A percentile compares a stretch with the other conserved stretches of the same genome.
These are phyloP conservation scores for Aspergillus haitiensis DNA, from an alignment of 495 filamentous ascomycete genomes.

Conservation along the genomic window DNA sequence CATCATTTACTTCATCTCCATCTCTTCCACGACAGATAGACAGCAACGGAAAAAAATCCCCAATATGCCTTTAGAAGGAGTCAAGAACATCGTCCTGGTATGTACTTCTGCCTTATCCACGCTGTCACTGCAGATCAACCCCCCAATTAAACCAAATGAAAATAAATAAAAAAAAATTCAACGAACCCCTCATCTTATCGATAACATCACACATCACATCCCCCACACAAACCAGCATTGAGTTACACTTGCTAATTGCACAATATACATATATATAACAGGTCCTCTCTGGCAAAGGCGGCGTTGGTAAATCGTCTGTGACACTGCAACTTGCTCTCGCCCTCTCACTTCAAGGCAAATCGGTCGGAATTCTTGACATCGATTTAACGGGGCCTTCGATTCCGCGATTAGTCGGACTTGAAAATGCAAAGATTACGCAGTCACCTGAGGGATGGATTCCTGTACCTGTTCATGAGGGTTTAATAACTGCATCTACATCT, in stretches of 20 bases:
- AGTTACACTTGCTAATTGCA: not conserved
- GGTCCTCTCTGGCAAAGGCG: conserved; percentile 95
- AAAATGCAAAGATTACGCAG: conserved; percentile 86
- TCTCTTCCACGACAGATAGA: not conserved
- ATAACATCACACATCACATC: conserved; percentile 32
- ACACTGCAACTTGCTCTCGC: conserved; percentile 94
- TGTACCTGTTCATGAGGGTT: conserved; percentile 65
- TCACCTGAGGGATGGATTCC: conserved; percentile 87
- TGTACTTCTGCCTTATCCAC: conserved; percentile 17
- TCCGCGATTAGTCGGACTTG: conserved; percentile 86
- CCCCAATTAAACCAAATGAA: conserved; percentile 7
- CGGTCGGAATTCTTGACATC: conserved; percentile 92
- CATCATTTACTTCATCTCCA: conserved; percentile 14
- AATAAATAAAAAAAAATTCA: conserved; percentile 16
- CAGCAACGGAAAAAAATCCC: not conserved
- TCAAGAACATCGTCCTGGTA: conserved; percentile 56
- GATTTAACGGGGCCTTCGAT: conserved; percentile 96
- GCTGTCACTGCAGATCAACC: not conserved
- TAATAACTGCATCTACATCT: not conserved
- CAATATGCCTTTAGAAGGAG: conserved; percentile 51
- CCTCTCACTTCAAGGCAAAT: conserved; percentile 77
- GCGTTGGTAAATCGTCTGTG: conserved; percentile 95
- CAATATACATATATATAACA: conserved; percentile 15
- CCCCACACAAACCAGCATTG: not conserved
- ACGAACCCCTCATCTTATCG: conserved; percentile 42